These are phyloP conservation scores for Lactarius hatsudake DNA, from an alignment of 768 basidiomycete species.

Conservation along the genomic window DNA sequence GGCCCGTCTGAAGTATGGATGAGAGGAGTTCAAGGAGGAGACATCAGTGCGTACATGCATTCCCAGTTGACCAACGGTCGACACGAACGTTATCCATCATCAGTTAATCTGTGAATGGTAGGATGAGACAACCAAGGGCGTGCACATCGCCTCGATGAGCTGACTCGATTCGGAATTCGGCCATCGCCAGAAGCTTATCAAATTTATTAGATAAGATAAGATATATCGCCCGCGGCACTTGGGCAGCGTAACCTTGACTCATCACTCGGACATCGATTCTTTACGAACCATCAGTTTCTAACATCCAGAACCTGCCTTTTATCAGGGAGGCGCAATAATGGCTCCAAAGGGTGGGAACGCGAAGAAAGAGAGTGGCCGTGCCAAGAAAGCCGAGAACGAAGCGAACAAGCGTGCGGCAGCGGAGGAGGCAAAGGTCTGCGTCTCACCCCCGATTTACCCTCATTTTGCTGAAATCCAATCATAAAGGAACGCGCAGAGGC, in stretches of 20 bases:
- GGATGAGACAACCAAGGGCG: not conserved
- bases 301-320: not conserved
- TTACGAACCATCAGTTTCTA: not conserved
- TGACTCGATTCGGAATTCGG: not conserved
- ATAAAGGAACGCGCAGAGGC: conserved; percentile 70
- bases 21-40: not conserved
- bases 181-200: not conserved
- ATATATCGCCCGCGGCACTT: conserved; percentile 1
- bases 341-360: conserved; percentile 85
- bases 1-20: conserved; percentile 59
- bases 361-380: conserved; percentile 88
- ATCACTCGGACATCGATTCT: conserved; percentile 2
- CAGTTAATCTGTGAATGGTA: not conserved
- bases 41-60: conserved; percentile 16
- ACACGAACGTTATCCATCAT: conserved; percentile 26
- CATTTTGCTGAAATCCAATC: not conserved
- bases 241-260: not conserved
- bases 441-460: not conserved
- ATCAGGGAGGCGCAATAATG: conserved; percentile 43
- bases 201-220: conserved; percentile 20
- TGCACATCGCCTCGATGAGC: not conserved
- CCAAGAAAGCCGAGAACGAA: conserved; percentile 92
- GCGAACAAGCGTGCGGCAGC: conserved; percentile 69
- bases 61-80: conserved; percentile 24
- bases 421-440: conserved; percentile 55